These are phyloP conservation scores for Telfairia occidentalis DNA, from an alignment of 331 rosid genomes.

Conservation along the genomic window DNA sequence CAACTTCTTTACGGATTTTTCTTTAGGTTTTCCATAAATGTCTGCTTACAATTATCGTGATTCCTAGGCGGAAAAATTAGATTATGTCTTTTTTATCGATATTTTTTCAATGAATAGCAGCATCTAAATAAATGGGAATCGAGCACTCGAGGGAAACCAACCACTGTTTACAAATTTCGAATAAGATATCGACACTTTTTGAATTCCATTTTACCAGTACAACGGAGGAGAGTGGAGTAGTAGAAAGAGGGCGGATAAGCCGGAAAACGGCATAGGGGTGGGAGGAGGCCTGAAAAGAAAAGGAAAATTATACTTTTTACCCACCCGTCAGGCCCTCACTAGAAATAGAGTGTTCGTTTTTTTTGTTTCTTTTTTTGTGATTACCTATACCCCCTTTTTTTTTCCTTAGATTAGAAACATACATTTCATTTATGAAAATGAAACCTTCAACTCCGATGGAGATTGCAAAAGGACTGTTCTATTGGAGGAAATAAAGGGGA, in stretches of 20 bases:
- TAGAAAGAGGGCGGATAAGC: neutral
- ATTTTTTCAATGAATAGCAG: neutral
- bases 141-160: neutral
- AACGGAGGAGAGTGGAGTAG: neutral
- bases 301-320: neutral
- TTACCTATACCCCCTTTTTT: neutral
- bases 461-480: neutral
- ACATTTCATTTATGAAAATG: neutral
- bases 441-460: neutral
- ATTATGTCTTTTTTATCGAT: neutral
- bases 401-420: neutral
- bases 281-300: neutral
- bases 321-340: neutral
- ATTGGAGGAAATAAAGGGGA: neutral
- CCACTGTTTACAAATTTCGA: neutral
- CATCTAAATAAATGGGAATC: neutral
- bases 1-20: neutral
- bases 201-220: neutral
- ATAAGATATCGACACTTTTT: neutral
- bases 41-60: neutral
- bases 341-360: neutral
- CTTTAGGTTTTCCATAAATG: neutral
- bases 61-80: neutral
- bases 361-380: neutral
- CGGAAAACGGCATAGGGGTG: neutral